Evolutionary conservation across 108 stramenopile species (phyloP).

Genomic region (Pseudonitzschia multiseries): DNA sequence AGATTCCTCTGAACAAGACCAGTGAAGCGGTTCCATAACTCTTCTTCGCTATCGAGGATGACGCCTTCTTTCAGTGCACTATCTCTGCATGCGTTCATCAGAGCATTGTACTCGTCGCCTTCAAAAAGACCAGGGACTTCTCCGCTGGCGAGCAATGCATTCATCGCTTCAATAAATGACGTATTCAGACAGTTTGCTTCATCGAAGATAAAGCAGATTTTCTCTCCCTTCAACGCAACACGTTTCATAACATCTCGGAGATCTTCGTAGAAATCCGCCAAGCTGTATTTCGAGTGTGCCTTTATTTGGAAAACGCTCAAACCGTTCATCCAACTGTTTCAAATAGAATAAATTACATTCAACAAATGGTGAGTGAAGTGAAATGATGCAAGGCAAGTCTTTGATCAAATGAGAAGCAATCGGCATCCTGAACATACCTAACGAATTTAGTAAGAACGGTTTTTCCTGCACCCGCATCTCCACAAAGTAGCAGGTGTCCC

Average conservation of each 20-base stretch:
- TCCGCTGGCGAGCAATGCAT: slow-evolving; percentile 96
- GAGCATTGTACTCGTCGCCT: slow-evolving; percentile 92
- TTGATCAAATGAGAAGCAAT: too few relatives aligned
- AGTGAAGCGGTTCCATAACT: slow-evolving; percentile 91
- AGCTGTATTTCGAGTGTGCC: slow-evolving; percentile 85
- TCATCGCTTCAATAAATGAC: slow-evolving; percentile 99
- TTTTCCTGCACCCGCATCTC: slow-evolving; percentile 96
- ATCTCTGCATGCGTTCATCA: slow-evolving; percentile 92
- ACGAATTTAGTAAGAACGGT: slow-evolving; percentile 54
- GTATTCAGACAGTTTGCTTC: slow-evolving; percentile 91
- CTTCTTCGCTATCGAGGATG: slow-evolving; percentile 93
- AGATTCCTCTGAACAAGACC: slow-evolving; percentile 92
- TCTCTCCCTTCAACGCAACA: slow-evolving; percentile 96
- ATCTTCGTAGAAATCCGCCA: slow-evolving; percentile 97
- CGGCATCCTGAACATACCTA: slow-evolving; percentile 36
- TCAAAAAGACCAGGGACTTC: slow-evolving; percentile 99
- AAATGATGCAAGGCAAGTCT: neutral
- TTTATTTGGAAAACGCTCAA: slow-evolving; percentile 95
- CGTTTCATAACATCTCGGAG: slow-evolving; percentile 89
- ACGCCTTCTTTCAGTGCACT: slow-evolving; percentile 82
- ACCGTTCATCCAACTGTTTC: slow-evolving; percentile 95
- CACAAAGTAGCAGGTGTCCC: slow-evolving; percentile 91
- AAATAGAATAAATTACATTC: slow-evolving; percentile 24
- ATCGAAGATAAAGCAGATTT: slow-evolving; percentile 98
- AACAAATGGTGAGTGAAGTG: slow-evolving; percentile 68